These are phyloP conservation scores for Stephania japonica DNA, from an alignment of 164 flowering plant species.

Conservation along the genomic window DNA sequence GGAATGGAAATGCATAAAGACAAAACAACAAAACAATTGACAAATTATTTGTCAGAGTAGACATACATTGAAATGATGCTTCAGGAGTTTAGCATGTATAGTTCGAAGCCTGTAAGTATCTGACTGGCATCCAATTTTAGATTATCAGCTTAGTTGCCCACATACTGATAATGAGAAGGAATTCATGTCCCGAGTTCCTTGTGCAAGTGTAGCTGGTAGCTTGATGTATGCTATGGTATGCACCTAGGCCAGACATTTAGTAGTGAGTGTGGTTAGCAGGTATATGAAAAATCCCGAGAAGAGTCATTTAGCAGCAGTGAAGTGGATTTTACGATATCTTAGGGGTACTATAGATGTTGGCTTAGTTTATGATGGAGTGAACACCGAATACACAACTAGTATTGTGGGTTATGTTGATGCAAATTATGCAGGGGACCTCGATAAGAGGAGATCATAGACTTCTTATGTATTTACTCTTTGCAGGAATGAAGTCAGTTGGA, in stretches of 20 bases:
- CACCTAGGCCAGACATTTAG: conserved; percentile 3
- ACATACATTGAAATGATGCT: conserved; percentile 2
- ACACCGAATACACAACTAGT: background rate
- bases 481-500: background rate
- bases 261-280: conserved; percentile 5
- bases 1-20: background rate
- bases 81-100: conserved; percentile 3
- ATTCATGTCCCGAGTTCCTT: conserved; percentile 10
- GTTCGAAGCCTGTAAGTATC: conserved; percentile 2
- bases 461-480: background rate
- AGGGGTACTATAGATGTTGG: conserved; percentile 1
- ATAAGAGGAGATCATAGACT: conserved; percentile 4
- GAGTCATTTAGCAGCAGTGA: background rate
- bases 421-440: background rate
- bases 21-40: background rate
- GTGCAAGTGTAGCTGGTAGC: conserved; percentile 13
- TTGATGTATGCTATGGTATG: conserved; percentile 6
- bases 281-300: conserved; percentile 1
- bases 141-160: background rate
- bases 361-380: background rate
- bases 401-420: background rate
- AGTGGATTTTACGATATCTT: background rate
- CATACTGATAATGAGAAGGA: background rate
- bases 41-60: background rate
- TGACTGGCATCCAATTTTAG: background rate